Conservation (phyloP, 2,329 filamentous ascomycete species). For the Macrophomina phaseolina region DNA sequence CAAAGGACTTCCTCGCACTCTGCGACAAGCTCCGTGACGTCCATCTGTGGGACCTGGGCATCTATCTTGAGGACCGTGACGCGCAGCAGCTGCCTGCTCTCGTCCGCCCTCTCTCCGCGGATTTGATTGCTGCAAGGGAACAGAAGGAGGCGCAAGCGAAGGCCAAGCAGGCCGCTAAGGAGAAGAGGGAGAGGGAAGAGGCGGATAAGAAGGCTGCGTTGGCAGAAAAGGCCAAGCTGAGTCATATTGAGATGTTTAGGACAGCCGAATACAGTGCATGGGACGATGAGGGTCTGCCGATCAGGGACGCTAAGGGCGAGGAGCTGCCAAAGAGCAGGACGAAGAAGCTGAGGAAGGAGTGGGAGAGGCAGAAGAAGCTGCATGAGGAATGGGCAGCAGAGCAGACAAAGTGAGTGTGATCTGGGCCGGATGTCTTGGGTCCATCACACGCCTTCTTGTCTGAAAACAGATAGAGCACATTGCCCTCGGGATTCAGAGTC, state of each 20-base stretch:
- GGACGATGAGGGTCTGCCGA: slow-evolving; percentile 83
- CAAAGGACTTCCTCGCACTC: slow-evolving; percentile 75
- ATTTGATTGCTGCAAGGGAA: slow-evolving; percentile 59
- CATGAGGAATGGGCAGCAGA: slow-evolving; percentile 65
- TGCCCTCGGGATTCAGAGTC: too few relatives aligned
- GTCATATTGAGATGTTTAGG: slow-evolving; percentile 64
- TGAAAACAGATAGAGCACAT: too few relatives aligned
- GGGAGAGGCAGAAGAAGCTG: slow-evolving; percentile 87
- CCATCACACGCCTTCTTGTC: too few relatives aligned
- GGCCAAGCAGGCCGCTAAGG: slow-evolving; percentile 52
- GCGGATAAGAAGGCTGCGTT: slow-evolving; percentile 60
- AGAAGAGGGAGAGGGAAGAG: slow-evolving; percentile 65
- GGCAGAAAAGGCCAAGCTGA: slow-evolving; percentile 63
- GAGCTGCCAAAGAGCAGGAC: slow-evolving; percentile 78
- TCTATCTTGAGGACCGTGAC: slow-evolving; percentile 85
- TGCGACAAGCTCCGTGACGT: slow-evolving; percentile 83
- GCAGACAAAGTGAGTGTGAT: not conserved
- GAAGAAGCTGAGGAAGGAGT: slow-evolving; percentile 88
- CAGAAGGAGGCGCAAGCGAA: slow-evolving; percentile 57
- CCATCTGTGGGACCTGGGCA: slow-evolving; percentile 79
- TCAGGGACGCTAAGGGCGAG: slow-evolving; percentile 75
- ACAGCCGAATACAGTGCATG: slow-evolving; percentile 72
- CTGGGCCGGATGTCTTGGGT: too few relatives aligned
- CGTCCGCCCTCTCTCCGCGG: slow-evolving; percentile 69
- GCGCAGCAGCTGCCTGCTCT: slow-evolving; percentile 68